These are phyloP conservation scores for Lasiodiplodia sp. DNA, from an alignment of 2,329 filamentous ascomycete genomes.

Conservation along the genomic window DNA sequence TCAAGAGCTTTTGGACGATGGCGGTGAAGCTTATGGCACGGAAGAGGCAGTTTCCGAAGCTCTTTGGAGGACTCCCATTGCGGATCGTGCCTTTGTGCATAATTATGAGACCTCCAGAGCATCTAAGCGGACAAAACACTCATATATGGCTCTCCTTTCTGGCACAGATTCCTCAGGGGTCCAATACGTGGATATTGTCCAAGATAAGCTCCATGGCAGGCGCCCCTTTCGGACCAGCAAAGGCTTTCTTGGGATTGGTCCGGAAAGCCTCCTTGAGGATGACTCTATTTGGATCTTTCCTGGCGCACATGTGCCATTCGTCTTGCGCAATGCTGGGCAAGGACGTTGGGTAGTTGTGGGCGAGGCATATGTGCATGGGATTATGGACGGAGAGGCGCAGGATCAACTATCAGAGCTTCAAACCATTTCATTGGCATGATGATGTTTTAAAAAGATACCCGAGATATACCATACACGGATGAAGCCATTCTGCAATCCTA, in stretches of 20 bases:
- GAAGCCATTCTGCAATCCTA: too few species aligned
- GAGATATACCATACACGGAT: too few species aligned
- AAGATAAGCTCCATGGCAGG: constrained; percentile 1
- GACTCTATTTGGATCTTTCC: background rate
- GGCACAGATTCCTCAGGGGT: background rate
- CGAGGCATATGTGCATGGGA: background rate
- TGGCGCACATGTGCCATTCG: background rate
- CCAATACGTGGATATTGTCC: background rate
- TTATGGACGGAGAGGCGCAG: background rate
- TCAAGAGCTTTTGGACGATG: background rate
- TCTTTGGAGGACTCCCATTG: constrained; percentile 2
- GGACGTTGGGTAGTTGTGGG: background rate
- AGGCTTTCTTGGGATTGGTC: background rate
- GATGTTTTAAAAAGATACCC: too few species aligned
- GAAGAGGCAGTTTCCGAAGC: background rate
- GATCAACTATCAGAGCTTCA: background rate
- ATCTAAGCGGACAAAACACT: background rate
- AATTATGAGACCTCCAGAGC: constrained; percentile 5
- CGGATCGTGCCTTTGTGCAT: background rate
- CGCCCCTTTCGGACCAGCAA: background rate
- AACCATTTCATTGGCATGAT: background rate
- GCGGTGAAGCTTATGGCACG: background rate
- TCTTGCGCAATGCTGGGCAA: background rate
- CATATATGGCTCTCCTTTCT: background rate
- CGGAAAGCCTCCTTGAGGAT: background rate